Evolutionary conservation across 257 asterid genomes (phyloP), one percentile per base, ranked within the genome.

Genomic region (Scutellaria minor): DNA sequence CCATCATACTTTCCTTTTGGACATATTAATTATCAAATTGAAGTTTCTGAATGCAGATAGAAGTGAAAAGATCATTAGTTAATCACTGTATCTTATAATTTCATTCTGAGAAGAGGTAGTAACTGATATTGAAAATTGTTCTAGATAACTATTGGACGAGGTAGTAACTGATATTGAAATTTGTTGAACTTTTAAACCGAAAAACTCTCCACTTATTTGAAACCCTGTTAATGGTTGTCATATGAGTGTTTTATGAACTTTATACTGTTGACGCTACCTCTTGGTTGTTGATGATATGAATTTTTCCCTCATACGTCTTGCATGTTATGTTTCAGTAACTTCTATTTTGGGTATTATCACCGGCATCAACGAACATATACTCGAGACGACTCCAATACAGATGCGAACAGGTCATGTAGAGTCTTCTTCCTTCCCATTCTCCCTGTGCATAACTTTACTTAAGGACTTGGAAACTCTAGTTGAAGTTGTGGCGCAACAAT

Each of bases 401-500:
- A 64, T 70, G 22, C 83, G 61, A 40, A 54, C 79, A 14, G 86
- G 80, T 68, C 73, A 56, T 46, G 73, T 62, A 14, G 93, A 86
- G 77, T 77, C 90, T 82, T 83, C 92, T 45, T 80, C 92, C 56
- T 86, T 86, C 81, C 96, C 94, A 45, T 85, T 80, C 64, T 84
- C 98, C n/a, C 80, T 95, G 57, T 90, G 87, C 89, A 85, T 92
- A 70, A 92, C 99, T 44, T 60, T 95, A 85, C 90, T 92, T 11
- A 95, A 93, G 81, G 99, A 92, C 85, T 81, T 95, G 88, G 99
- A 95, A 82, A 92, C 98, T 60, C 85, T 95, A 62, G 88, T 95
- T 72, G 98, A 95, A 85, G 99, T 95, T 80, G 92, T 77, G 37
- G 99, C 98, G 9, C 92, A 87, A 63, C 97, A 90, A 64, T 80